Evolutionary conservation across 495 filamentous ascomycete species (phyloP), one percentile per base, ranked within the genome.

Genomic region (Rostrohypoxylon terebratum): DNA sequence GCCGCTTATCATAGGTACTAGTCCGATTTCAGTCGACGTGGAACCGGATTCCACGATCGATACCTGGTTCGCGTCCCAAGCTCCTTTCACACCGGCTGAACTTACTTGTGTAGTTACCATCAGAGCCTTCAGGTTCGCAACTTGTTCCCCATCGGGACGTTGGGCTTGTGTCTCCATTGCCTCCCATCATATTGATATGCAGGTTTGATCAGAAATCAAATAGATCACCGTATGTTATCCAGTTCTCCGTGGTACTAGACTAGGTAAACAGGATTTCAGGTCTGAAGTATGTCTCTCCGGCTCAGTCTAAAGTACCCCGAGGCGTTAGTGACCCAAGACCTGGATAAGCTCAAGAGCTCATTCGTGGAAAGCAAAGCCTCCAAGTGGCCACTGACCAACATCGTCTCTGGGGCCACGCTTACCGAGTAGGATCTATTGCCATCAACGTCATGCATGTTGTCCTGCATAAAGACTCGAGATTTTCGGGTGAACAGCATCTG

Each of bases 391-490:
- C 45, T 36, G 57, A 45, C 57, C 61, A 73, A 65, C 60, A 47
- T 73, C 31, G 23, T 62, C 40, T 66, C 58, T 13, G 62, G 20
- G 47, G 40, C 20, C 18, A 38, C 34, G 48, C 66, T 44, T 66
- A 5, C 71, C 58, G 62, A 51, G 57, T 36, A 66, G 71, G 31
- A 69, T 69, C 55, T 34, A 69, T 69, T 74, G 66, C 51, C 62
- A 63, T 74, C 66, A 69, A 74, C 71, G 71, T 70, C 71, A 74
- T 74, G 62, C 71, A 74, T 74, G 5, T 11, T 14, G 10, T 53
- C 58, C 62, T 74, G 71, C 66, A 74, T 66, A 59, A 48, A 31
- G 34, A 28, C 62, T 66, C 51, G 66, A 69, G 42, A 40, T 45
- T 66, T 57, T 74, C 48, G 61, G 42, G 55, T 63, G 62, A 59